phyloP scores from a whole-genome alignment of 805 yeast genomes.

The Isabelozyma heimii region DNA sequence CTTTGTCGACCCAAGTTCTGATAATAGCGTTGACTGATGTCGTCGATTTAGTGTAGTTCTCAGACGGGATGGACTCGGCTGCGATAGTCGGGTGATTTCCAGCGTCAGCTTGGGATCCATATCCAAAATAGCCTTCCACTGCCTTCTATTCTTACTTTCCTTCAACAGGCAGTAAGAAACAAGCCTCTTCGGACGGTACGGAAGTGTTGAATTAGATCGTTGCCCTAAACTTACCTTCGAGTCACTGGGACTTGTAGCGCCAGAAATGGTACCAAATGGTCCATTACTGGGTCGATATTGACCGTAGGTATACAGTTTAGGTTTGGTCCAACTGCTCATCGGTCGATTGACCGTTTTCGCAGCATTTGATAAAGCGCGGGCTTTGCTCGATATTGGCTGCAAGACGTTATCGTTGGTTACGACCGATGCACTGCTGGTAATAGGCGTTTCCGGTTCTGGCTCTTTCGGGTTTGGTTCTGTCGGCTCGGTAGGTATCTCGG shows the following conservation, averaged over 20 bases:
- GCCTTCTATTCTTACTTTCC: not conserved
- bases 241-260: too few species aligned
- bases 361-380: not conserved
- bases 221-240: not conserved
- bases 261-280: too few species aligned
- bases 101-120: not conserved
- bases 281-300: not conserved
- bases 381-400: not conserved
- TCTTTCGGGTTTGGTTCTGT: too few species aligned
- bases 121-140: too few species aligned
- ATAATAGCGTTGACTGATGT: not conserved
- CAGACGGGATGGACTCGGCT: not conserved
- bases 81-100: not conserved
- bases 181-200: not conserved
- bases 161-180: not conserved
- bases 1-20: not conserved
- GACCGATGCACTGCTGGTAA: not conserved
- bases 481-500: too few species aligned
- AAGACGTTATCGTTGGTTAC: not conserved
- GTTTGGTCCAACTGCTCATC: not conserved
- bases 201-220: not conserved
- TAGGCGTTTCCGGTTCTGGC: not conserved
- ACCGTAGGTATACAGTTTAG: not conserved
- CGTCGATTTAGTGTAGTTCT: not conserved
- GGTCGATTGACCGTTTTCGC: not conserved